phyloP scores from a whole-genome alignment of 1,284 basidiomycete species.

The Chalciporus sp. region DNA sequence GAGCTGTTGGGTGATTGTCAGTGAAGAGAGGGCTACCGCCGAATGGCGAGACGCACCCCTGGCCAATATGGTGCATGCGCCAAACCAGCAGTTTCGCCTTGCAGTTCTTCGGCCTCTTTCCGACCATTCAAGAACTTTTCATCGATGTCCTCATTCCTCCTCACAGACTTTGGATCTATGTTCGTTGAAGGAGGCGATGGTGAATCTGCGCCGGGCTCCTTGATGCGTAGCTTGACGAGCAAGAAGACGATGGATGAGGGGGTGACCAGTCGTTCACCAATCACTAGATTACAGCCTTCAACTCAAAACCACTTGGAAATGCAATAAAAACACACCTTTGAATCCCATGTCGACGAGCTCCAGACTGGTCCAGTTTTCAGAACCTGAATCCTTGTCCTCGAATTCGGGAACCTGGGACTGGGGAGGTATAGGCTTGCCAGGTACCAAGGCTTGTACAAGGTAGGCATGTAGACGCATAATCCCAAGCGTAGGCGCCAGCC shows the following conservation, averaged over 20 bases:
- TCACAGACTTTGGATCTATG: conserved; percentile 50
- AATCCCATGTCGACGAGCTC: conserved; percentile 87
- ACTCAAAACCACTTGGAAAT: not conserved
- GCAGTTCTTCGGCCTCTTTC: conserved; percentile 63
- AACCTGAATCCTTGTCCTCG: conserved; percentile 45
- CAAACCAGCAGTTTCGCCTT: conserved; percentile 53
- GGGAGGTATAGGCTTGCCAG: conserved; percentile 46
- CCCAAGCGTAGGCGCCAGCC: conserved; percentile 82
- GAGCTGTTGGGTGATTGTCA: conserved; percentile 46
- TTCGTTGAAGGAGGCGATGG: conserved; percentile 1
- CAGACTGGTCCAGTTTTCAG: conserved; percentile 72
- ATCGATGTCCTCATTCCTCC: conserved; percentile 60
- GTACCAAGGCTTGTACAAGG: conserved; percentile 84
- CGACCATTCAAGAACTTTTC: conserved; percentile 67
- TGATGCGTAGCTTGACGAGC: conserved; percentile 78
- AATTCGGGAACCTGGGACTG: conserved; percentile 79
- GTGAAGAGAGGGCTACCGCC: not conserved
- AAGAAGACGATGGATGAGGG: conserved; percentile 91
- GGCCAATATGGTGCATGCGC: conserved; percentile 95
- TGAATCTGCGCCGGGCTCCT: conserved; percentile 41
- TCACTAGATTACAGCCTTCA: conserved; percentile 55
- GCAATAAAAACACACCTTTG: conserved; percentile 62
- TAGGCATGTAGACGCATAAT: conserved; percentile 85
- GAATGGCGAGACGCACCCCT: conserved; percentile 53
- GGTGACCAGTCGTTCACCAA: conserved; percentile 87